phyloP scores from a whole-genome alignment of 2,329 filamentous ascomycete species.

The Delphinella strobiligena region DNA sequence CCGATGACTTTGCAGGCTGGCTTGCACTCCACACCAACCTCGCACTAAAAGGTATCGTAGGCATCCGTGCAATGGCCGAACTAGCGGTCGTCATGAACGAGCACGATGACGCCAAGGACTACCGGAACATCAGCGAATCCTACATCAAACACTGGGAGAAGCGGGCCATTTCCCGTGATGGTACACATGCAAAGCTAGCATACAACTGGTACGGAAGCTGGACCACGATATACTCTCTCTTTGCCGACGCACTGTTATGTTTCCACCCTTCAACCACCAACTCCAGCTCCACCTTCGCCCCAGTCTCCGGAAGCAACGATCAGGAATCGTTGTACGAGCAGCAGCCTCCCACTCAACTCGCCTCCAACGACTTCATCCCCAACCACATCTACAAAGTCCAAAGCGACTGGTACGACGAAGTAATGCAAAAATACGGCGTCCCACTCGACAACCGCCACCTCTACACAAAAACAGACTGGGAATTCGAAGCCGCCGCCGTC shows the following conservation, averaged over 20 bases:
- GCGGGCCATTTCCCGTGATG: conserved; percentile 56
- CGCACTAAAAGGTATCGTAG: conserved; percentile 73
- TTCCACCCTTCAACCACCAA: conserved; percentile 52
- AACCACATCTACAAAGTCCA: conserved; percentile 66
- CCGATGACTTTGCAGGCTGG: conserved; percentile 74
- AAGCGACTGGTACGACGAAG: conserved; percentile 67
- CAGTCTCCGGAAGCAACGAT: conserved; percentile 2
- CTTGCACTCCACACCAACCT: conserved; percentile 70
- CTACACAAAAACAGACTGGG: conserved; percentile 85
- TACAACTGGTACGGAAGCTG: conserved; percentile 73
- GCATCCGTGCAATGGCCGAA: conserved; percentile 65
- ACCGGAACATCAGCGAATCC: conserved; percentile 44
- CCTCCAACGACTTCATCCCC: conserved; percentile 48
- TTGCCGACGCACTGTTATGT: conserved; percentile 67
- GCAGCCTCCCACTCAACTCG: conserved; percentile 18
- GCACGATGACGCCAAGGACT: conserved; percentile 44
- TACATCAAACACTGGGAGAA: conserved; percentile 65
- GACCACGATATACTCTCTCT: conserved; percentile 79
- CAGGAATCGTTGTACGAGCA: conserved; percentile 11
- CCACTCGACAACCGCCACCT: conserved; percentile 72
- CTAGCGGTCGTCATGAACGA: conserved; percentile 53
- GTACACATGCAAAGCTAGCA: conserved; percentile 62
- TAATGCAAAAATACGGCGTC: conserved; percentile 70
- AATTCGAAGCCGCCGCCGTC: conserved; percentile 77
- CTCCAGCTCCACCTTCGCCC: conserved; percentile 9